Evolutionary conservation across 140 eudicot genomes (phyloP), one percentile per base, ranked within the genome.

Genomic region (Erigeron philadelphicus): DNA sequence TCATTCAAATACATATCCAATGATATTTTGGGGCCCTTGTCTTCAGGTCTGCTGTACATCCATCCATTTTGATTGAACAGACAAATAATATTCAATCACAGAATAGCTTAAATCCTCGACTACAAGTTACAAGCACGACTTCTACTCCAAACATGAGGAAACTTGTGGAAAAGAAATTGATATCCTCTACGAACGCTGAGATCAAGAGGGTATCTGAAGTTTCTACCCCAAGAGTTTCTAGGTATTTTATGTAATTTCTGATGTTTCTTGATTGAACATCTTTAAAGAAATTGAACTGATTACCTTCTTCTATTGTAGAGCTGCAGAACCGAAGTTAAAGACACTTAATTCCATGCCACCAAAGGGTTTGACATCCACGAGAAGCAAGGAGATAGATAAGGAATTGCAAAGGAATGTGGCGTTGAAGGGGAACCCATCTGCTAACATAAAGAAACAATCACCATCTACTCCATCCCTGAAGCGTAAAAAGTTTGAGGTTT

Each of bases 401-500:
- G 82, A 72, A 48, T 46, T 76, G 61, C 76, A 79, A 72, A 73
- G 66, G 55, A 79, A 58, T 19, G 21, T 19, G 67, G 71, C 45
- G 47, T 12, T 73, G 17, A 71, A 62, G 77, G 74, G 61, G 65
- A 67, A 38, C 55, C 72, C 58, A 48, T 54, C 78, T 73, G 76
- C 46, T 57, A 77, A 57, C 70, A 67, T 66, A 58, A 72, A 72
- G 72, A 84, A 79, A 73, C 83, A 75, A 80, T 71, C 76, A 62
- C 76, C 83, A 71, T 56, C 76, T n/a, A 64, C 79, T 35, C 81
- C 72, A 12, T 76, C 84, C 46, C 73, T 83, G 66, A 92, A 92
- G 79, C 81, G 98, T 77, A 91, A 91, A 75, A 18, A 77, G 23
- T 55, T 50, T 19, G 95, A 88, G 98, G 96, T 92, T 55, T 45